Evolutionary conservation across 768 basidiomycete species (phyloP).

Genomic region (Leucocoprinus birnbaumii): DNA sequence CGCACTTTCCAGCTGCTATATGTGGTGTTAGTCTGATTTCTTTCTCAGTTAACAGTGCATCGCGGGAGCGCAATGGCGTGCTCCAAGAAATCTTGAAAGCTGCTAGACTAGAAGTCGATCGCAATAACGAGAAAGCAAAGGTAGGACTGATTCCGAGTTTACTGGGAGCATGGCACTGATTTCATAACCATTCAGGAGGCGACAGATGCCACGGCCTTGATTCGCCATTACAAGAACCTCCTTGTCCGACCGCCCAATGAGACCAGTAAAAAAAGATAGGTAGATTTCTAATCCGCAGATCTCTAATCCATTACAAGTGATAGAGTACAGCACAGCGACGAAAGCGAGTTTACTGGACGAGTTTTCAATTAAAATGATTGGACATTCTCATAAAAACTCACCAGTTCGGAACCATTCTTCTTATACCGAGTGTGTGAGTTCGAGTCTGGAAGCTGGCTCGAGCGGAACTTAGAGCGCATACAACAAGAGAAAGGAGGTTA

Average conservation of each 20-base stretch:
- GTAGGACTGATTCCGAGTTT: conserved; percentile 17
- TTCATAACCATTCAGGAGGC: conserved; percentile 21
- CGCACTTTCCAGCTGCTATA: conserved; percentile 13
- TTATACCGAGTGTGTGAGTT: conserved; percentile 8
- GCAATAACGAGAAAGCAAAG: conserved; percentile 31
- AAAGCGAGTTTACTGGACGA: not conserved
- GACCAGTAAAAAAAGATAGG: not conserved
- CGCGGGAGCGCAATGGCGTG: conserved; percentile 25
- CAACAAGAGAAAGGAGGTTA: not conserved
- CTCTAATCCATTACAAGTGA: not conserved
- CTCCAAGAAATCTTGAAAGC: conserved; percentile 27
- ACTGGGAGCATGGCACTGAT: not conserved
- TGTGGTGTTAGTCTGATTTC: not conserved
- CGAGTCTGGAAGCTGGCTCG: conserved; percentile 3
- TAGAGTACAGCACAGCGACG: not conserved
- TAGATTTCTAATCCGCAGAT: not conserved
- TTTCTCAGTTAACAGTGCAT: conserved; percentile 22
- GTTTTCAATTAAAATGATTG: not conserved
- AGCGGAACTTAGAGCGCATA: not conserved
- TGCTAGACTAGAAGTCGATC: conserved; percentile 31
- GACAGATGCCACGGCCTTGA: conserved; percentile 31
- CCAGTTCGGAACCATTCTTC: conserved; percentile 13
- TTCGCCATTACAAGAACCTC: conserved; percentile 32
- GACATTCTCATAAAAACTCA: not conserved
- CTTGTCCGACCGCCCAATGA: conserved; percentile 11